A percentile compares a stretch with the other conserved stretches of the same genome.
Conservation (phyloP, 2,329 filamentous ascomycete species). For the Colletotrichum sp. region DNA sequence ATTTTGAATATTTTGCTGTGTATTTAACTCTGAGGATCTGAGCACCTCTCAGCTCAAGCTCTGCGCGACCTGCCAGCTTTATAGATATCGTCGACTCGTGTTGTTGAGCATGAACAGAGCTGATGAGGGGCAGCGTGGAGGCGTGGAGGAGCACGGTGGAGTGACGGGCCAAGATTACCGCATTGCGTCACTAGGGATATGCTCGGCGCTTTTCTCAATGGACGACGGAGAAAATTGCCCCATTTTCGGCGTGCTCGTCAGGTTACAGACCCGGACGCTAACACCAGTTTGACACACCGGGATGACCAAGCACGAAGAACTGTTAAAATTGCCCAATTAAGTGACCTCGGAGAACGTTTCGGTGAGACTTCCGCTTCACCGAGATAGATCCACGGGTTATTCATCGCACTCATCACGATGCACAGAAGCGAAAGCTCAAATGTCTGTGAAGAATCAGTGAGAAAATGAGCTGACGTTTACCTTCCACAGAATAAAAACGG, state of each 20-base stretch:
- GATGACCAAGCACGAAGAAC: not conserved
- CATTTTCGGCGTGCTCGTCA: not conserved
- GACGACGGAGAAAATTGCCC: conserved; percentile 9
- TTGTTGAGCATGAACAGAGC: not conserved
- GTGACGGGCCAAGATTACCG: conserved; percentile 5
- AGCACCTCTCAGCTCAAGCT: not conserved
- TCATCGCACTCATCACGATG: not conserved
- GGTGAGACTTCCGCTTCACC: not conserved
- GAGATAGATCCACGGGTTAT: too few relatives aligned
- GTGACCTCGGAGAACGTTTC: not conserved
- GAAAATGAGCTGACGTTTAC: rapidly evolving
- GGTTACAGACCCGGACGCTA: not conserved
- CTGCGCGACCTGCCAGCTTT: not conserved
- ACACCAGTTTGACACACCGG: not conserved
- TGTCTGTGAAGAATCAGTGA: not conserved
- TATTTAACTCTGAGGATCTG: not conserved
- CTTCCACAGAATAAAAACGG: not conserved
- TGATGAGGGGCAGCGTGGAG: conserved; percentile 11
- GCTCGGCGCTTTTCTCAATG: conserved; percentile 20
- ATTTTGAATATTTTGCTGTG: not conserved
- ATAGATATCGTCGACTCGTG: conserved; percentile 2
- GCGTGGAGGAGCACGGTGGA: conserved; percentile 2
- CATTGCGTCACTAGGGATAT: conserved; percentile 17
- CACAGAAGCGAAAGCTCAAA: not conserved
- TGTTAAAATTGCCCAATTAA: conserved; percentile 12